Evolutionary conservation across 495 filamentous ascomycete genomes (phyloP), one percentile per base, ranked within the genome.

Genomic region (Penicillium diatomitis): DNA sequence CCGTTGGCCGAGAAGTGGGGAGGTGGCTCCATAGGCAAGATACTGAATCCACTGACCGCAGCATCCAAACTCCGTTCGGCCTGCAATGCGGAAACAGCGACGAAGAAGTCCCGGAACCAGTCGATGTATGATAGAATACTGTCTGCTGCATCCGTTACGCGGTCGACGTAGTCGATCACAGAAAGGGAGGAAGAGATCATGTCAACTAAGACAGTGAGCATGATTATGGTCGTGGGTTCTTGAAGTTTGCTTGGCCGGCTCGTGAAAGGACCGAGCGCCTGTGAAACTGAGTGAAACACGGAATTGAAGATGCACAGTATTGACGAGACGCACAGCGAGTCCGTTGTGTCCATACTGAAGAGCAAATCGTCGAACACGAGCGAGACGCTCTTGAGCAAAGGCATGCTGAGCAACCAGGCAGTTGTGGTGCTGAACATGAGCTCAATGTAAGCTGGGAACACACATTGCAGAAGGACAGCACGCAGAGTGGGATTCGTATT

Each of bases 381-480:
- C 4, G 60, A 58, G 31, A 73, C 62, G 3, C 78, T 78, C 37
- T 74, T 58, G 30, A 86, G 56, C 11, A 85, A 65, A 1, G 84
- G 83, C 27, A 65, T 56, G 29, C 73, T 70, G 9, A 85, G 60
- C 32, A 87, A 67, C 78, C 81, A 83, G 5, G 80, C 80, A 32
- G 71, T 70, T 2, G 70, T 49, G 9, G 71, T 71, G 30, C 52
- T 58, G 47, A 85, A 75, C 6, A 73, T 60, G 5, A 58, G 52
- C 47, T 79, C 73, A 31, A 86, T 65, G 54, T 87, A 88, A 4
- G 75, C 76, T n/a, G 84, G 83, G 53, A 86, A 79, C 28, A 87
- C 68, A 38, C 67, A 70, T 46, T 75, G 72, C 10, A 86, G 50
- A 12, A 88, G 64, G 12, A 80, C 75, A 8, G 70, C 64, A 6